Evolutionary conservation across 495 filamentous ascomycete species (phyloP), one percentile per base, ranked within the genome.

Genomic region (Pseudotulostoma volvatum): DNA sequence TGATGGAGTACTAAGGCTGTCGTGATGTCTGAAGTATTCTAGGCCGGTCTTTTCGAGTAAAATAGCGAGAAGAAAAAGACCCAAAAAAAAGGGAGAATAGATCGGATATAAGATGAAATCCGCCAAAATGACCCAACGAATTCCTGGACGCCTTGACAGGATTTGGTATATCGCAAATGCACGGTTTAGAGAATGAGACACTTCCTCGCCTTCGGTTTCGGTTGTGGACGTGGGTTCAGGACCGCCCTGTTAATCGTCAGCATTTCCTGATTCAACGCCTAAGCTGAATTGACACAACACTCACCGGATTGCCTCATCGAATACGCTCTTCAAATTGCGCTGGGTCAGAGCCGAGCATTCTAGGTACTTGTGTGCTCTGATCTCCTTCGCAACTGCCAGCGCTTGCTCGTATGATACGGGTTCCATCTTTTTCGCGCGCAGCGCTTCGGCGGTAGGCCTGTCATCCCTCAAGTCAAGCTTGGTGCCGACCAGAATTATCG

Each of bases 271-370:
- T n/a, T n/a, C n/a, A n/a, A n/a, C n/a, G n/a, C n/a, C n/a, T n/a
- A n/a, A n/a, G n/a, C n/a, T n/a, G n/a, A n/a, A n/a, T n/a, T n/a
- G n/a, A n/a, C n/a, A n/a, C 14, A 31, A 17, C 8, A 55, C 66
- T 37, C 57, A 94, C 88, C 86, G 73, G 53, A 97, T 97, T 28
- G 90, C 90, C 54, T 93, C 84, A 49, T 97, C 90, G 53, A 97
- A 97, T 34, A 97, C 92, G 39, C 83, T 88, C 74, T 97, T 97
- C 47, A 97, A 59, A 52, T 92, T 92, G 40, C 84, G 71, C 63
- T 96, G 90, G 20, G 90, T 97, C 42, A 96, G 68, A 23, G 90
- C 90, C n/a, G 90, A 97, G 64, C 90, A 97, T 57, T 97, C 90
- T 20, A 95, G 67, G 56, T 97, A 97, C 59, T 95, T 94, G 54